Evolutionary conservation across 257 asterid genomes (phyloP).

Genomic region (Anisodus tanguticus): DNA sequence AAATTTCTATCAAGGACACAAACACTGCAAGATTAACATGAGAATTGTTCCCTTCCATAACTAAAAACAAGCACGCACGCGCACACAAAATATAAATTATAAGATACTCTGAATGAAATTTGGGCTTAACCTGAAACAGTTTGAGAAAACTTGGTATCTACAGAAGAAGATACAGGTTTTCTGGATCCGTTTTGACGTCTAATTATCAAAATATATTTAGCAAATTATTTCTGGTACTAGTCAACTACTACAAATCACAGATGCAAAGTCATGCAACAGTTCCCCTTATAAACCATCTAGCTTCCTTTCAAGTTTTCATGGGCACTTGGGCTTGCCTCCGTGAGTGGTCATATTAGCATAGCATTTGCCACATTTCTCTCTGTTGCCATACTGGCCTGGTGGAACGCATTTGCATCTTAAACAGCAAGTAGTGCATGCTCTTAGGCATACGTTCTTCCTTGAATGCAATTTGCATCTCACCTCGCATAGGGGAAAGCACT

Average conservation of each 20-base stretch:
- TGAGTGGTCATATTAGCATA: conserved; percentile 67
- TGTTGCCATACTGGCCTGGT: conserved; percentile 80
- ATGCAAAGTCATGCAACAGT: neutral
- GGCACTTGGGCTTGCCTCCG: conserved; percentile 72
- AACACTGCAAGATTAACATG: neutral
- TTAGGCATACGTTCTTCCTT: conserved; percentile 60
- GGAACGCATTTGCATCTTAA: conserved; percentile 86
- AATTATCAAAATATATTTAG: neutral
- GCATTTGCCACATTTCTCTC: conserved; percentile 74
- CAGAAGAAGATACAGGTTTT: neutral
- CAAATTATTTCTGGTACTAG: neutral
- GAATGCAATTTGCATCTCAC: conserved; percentile 69
- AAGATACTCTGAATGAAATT: neutral
- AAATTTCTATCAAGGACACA: neutral
- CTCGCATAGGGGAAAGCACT: conserved; percentile 59
- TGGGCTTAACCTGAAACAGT: neutral
- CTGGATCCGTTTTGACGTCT: neutral
- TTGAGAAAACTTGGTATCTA: neutral
- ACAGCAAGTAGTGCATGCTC: conserved; percentile 81
- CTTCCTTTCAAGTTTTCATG: conserved; percentile 37
- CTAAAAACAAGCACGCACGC: neutral
- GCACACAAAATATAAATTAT: neutral
- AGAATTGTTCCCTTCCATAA: neutral
- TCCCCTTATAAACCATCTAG: neutral
- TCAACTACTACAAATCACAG: neutral